A percentile compares a stretch with the other conserved stretches of the same genome.
phyloP scores from a whole-genome alignment of 192 early-diverging fungal genomes.

The Allomyces macrogynus region DNA sequence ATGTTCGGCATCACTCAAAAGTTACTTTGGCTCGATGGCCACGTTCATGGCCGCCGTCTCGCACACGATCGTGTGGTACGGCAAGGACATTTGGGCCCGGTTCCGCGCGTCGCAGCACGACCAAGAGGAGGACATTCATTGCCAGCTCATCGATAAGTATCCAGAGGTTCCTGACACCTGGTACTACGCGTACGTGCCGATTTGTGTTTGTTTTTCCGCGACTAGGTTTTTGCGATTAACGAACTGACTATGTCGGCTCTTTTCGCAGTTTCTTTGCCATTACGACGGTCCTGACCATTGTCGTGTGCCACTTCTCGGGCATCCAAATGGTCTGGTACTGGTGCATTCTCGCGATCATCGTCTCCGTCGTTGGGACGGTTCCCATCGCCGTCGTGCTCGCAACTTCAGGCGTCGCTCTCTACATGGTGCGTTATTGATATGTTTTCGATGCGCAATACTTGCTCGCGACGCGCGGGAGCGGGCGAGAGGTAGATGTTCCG shows the following conservation, averaged over 20 bases:
- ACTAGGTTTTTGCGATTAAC: too few species aligned
- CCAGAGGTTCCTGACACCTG: conserved; percentile 43
- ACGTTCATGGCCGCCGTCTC: conserved; percentile 28
- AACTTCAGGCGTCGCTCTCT: neutral
- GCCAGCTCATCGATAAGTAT: conserved; percentile 46
- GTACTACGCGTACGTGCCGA: conserved; percentile 13
- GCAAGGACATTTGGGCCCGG: conserved; percentile 27
- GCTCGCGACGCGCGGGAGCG: too few species aligned
- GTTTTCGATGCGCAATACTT: too few species aligned
- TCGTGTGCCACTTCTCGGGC: conserved; percentile 25
- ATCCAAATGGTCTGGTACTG: conserved; percentile 63
- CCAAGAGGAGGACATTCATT: conserved; percentile 40
- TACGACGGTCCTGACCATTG: conserved; percentile 19
- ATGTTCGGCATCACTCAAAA: too few species aligned
- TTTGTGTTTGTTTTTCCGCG: too few species aligned
- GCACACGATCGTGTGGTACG: conserved; percentile 39
- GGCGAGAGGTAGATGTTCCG: too few species aligned
- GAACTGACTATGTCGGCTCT: too few species aligned
- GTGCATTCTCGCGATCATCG: conserved; percentile 31
- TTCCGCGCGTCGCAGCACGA: conserved; percentile 16
- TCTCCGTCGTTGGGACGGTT: conserved; percentile 42
- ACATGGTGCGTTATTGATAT: neutral
- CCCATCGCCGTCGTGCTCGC: conserved; percentile 67
- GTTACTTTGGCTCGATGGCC: conserved; percentile 27
- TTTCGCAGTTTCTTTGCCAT: conserved; percentile 15